Evolutionary conservation across 495 filamentous ascomycete genomes (phyloP).

Genomic region (Amniculicola lignicola): DNA sequence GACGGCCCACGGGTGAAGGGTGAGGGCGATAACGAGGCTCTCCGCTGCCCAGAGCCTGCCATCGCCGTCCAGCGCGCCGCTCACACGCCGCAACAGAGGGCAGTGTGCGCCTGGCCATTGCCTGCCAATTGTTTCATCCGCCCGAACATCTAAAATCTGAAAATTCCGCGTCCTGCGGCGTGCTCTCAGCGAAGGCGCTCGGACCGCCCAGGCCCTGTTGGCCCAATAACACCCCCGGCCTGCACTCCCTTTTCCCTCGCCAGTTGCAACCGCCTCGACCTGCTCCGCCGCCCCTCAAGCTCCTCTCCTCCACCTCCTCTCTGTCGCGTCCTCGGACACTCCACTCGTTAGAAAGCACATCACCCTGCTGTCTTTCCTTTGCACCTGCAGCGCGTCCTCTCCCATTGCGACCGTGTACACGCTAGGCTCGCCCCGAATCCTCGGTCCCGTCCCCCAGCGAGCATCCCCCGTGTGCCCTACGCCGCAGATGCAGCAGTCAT

Average conservation of each 20-base stretch:
- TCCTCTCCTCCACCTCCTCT: neutral
- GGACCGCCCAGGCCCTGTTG: neutral
- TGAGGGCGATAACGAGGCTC: too few species aligned
- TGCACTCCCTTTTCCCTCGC: neutral
- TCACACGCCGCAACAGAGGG: too few species aligned
- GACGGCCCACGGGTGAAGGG: too few species aligned
- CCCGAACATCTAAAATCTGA: too few species aligned
- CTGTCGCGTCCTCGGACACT: conserved; percentile 6
- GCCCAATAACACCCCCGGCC: neutral
- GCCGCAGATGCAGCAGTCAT: conserved; percentile 28
- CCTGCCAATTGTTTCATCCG: too few species aligned
- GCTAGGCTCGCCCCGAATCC: conserved; percentile 2
- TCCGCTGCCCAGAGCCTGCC: too few species aligned
- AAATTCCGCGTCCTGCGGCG: too few species aligned
- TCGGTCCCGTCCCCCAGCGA: neutral
- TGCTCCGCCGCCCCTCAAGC: conserved; percentile 21
- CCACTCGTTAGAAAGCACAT: conserved; percentile 4
- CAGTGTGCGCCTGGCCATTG: too few species aligned
- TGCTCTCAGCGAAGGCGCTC: too few species aligned
- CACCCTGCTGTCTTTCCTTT: conserved; percentile 7
- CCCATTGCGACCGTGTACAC: conserved; percentile 2
- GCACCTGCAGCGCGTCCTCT: neutral
- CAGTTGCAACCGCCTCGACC: neutral
- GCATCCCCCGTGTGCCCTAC: neutral
- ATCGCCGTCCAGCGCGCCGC: too few species aligned